Conservation (phyloP, 306 rosid species). For the Trifolium repens region DNA sequence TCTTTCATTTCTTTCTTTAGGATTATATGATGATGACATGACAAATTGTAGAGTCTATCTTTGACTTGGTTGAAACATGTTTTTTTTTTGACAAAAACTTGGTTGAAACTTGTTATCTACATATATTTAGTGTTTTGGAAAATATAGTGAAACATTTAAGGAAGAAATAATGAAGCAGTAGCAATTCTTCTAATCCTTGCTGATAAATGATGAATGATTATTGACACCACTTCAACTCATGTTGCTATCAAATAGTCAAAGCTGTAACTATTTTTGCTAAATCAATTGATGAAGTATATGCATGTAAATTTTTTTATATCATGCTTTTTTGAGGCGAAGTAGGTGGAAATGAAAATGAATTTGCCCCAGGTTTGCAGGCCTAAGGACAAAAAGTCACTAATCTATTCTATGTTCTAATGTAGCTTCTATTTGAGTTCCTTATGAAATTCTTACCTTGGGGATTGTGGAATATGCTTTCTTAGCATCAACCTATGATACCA, state of each 20-base stretch:
- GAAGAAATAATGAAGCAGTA: slow-evolving; percentile 6
- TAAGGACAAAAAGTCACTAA: neutral
- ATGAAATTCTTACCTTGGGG: slow-evolving; percentile 16
- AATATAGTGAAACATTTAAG: slow-evolving; percentile 11
- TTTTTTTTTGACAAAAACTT: too few species aligned
- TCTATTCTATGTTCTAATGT: neutral
- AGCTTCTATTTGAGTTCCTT: slow-evolving; percentile 12
- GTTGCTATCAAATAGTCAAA: neutral
- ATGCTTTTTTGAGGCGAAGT: neutral
- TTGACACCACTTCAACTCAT: neutral
- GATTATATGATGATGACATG: slow-evolving; percentile 5
- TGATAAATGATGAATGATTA: neutral
- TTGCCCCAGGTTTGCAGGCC: neutral
- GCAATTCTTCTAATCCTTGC: slow-evolving; percentile 1
- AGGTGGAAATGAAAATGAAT: neutral
- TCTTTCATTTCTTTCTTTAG: slow-evolving; percentile 28
- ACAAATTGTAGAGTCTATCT: slow-evolving; percentile 4
- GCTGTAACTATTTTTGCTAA: slow-evolving; percentile 14
- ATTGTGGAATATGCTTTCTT: slow-evolving; percentile 25
- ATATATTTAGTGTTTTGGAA: slow-evolving; percentile 6
- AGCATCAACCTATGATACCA: slow-evolving; percentile 11
- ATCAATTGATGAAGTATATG: neutral
- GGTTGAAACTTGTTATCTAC: neutral
- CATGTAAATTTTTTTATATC: neutral
- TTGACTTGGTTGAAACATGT: slow-evolving; percentile 26